phyloP scores from a whole-genome alignment of 306 rosid genomes.

The Cicer chorassanicum region DNA sequence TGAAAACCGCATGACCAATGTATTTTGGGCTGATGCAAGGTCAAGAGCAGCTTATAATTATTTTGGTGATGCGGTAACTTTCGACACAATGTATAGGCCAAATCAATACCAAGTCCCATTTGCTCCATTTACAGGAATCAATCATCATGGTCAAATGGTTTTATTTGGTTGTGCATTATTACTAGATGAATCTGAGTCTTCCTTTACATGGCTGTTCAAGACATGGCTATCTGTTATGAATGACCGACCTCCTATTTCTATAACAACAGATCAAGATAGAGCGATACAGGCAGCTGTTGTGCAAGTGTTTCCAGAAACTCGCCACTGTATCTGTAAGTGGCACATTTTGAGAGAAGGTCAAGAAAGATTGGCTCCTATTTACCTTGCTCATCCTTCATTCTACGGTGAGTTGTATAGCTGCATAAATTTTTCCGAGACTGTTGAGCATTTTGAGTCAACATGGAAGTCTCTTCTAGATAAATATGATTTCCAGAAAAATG shows the following conservation, averaged over 20 bases:
- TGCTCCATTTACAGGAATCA: constrained; percentile 81
- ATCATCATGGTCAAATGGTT: constrained; percentile 80
- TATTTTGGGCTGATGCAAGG: constrained; percentile 83
- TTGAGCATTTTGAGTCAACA: constrained; percentile 68
- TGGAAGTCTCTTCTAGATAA: constrained; percentile 66
- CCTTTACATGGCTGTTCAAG: constrained; percentile 74
- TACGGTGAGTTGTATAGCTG: constrained; percentile 75
- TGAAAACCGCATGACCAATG: constrained; percentile 79
- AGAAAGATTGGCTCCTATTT: constrained; percentile 74
- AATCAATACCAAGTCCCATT: constrained; percentile 82
- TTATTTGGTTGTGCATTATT: constrained; percentile 82
- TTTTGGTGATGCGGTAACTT: constrained; percentile 81
- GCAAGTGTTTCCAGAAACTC: constrained; percentile 65
- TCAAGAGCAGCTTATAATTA: constrained; percentile 71
- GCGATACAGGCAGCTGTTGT: constrained; percentile 70
- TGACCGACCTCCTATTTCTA: constrained; percentile 65
- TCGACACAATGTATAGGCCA: constrained; percentile 83
- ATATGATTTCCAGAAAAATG: constrained; percentile 66
- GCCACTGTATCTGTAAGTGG: constrained; percentile 88
- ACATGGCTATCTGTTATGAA: constrained; percentile 86
- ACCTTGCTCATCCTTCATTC: constrained; percentile 75
- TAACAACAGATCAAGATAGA: constrained; percentile 86
- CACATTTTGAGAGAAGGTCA: constrained; percentile 89
- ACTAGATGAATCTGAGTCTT: constrained; percentile 76
- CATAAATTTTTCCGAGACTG: constrained; percentile 67